Base-by-base conservation (phyloP, 2,329 filamentous ascomycete species). In the Talaromyces piceae region DNA sequence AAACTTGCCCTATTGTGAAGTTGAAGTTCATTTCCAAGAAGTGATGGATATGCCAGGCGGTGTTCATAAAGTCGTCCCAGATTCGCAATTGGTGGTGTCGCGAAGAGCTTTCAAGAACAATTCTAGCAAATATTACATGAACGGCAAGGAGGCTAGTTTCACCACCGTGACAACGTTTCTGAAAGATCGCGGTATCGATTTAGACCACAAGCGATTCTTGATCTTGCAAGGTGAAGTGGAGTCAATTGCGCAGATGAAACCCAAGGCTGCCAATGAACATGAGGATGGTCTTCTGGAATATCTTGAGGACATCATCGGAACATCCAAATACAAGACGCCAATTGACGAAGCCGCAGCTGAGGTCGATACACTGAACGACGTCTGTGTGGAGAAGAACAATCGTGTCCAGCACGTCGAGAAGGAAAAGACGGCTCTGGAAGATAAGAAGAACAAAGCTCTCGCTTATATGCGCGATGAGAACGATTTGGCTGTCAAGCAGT, bases 201-300 rank as follows among this genome's bases (percentile, higher is more conserved):
- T 98, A 20, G 93, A 98, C 63, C 93, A 98, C 73, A 98, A 98
- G 73, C 88, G 93, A 54, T 98, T 98, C 72, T 74, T 98, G 49
- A 98, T 98, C 63, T 75, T 98, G 9, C 93, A 98, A 69, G 93
- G 93, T 63, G 93, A 98, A 67, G 93, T 98, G 53, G 93, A 98
- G 68, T 96, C 91, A 0, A 98, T 98, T 65, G 91, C 93, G 5
- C 93, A 97, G 70, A 98, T 98, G 93, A 98, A 98, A 71, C 79
- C 94, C 16, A 98, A 98, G 69, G 93, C 94, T 3, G 84, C 80
- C 39, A 91, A 88, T 60, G 93, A 98, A 67, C 91, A 97, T 63
- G 93, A 98, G 55, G 93, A 98, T 62, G 93, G 93, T 11, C 79
- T 98, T 3, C 77, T 98, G 16, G 93, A 98, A 68, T 98, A 98